A percentile compares a stretch with the other conserved stretches of the same genome.
phyloP scores from a whole-genome alignment of 2,329 filamentous ascomycete species.

The Ramularia endophylla region DNA sequence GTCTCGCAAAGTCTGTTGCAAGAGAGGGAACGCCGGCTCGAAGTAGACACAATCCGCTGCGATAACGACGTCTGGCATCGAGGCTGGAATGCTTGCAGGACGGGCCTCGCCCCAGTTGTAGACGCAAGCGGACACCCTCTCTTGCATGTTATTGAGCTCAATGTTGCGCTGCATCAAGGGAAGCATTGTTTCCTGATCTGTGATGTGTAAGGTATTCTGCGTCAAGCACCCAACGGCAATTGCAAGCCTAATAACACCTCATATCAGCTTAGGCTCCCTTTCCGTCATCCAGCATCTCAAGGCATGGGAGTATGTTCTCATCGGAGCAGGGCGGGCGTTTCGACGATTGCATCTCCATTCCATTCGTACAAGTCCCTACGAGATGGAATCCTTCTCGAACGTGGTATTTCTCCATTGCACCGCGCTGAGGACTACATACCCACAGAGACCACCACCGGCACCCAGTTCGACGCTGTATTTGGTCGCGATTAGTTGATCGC shows the following conservation, averaged over 20 bases:
- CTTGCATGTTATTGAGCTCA: constrained; percentile 64
- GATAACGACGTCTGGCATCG: constrained; percentile 70
- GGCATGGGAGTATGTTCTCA: no score
- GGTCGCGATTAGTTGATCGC: constrained; percentile 4
- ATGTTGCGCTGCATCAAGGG: constrained; percentile 83
- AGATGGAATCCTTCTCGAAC: no score
- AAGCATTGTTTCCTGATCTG: constrained; percentile 83
- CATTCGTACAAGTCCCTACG: no score
- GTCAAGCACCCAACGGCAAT: constrained; percentile 53
- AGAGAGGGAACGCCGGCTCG: constrained; percentile 85
- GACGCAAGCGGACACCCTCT: constrained; percentile 59
- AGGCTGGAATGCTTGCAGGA: constrained; percentile 40
- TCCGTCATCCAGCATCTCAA: no score
- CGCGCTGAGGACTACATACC: no score
- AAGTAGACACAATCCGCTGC: constrained; percentile 97
- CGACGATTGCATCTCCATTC: no score
- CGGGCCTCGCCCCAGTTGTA: constrained; percentile 66
- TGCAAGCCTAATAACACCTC: constrained; percentile 42
- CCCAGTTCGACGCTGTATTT: constrained; percentile 73
- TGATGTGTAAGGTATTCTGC: constrained; percentile 62
- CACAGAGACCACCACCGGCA: constrained; percentile 84
- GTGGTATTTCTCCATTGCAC: no score
- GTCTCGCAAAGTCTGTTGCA: constrained; percentile 70
- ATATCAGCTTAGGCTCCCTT: no score
- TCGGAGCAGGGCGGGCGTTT: no score